phyloP scores from a whole-genome alignment of 768 basidiomycete species.

The Leccinum uliginosum region DNA sequence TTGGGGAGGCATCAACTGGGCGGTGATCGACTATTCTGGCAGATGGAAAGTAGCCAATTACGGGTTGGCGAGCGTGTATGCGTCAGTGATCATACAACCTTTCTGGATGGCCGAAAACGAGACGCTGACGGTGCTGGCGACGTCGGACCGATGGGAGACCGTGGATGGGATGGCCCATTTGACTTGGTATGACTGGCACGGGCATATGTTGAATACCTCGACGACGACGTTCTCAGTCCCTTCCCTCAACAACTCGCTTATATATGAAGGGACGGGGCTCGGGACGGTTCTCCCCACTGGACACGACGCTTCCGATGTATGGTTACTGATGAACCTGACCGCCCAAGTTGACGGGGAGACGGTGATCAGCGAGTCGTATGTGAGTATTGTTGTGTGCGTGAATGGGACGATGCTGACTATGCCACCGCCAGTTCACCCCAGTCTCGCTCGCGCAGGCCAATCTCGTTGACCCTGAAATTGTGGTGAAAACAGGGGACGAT shows the following conservation, averaged over 20 bases:
- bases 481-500: conserved; percentile 16
- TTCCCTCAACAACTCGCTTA: conserved; percentile 45
- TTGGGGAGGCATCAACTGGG: conserved; percentile 57
- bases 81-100: conserved; percentile 49
- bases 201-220: conserved; percentile 36
- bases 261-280: conserved; percentile 39
- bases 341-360: conserved; percentile 37
- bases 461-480: too few species aligned
- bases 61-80: conserved; percentile 40
- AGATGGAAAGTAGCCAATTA: conserved; percentile 60
- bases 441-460: conserved; percentile 35
- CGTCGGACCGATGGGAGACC: conserved; percentile 46
- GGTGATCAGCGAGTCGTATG: conserved; percentile 50
- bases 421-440: conserved; percentile 46
- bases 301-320: conserved; percentile 40
- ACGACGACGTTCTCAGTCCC: conserved; percentile 41
- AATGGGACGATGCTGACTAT: background rate
- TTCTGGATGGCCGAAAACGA: conserved; percentile 52
- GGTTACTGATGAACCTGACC: conserved; percentile 48
- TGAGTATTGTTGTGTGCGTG: conserved; percentile 23
- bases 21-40: conserved; percentile 52
- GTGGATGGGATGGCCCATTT: conserved; percentile 45
- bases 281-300: conserved; percentile 42
- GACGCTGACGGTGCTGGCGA: conserved; percentile 45
- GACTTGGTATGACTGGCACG: conserved; percentile 58